These are phyloP conservation scores for Sesbania bispinosa DNA, from an alignment of 306 rosid genomes.

Conservation along the genomic window DNA sequence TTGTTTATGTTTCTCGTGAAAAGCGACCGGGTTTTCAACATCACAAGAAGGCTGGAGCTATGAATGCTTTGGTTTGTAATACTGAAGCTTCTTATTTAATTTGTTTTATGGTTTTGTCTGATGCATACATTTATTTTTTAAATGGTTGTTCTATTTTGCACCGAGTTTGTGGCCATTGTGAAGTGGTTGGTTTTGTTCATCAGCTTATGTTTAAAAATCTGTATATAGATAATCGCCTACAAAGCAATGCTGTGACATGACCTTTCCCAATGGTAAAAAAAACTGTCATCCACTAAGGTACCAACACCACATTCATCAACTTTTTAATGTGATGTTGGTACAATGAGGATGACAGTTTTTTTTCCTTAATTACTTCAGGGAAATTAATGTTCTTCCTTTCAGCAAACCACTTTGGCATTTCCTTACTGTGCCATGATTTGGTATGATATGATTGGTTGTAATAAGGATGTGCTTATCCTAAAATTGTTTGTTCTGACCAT, in stretches of 20 bases:
- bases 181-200: background rate
- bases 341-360: background rate
- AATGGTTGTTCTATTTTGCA: constrained; percentile 1
- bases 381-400: background rate
- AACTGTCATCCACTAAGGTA: too few species aligned
- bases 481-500: too few species aligned
- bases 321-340: background rate
- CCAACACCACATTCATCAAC: too few species aligned
- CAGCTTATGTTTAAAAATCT: constrained; percentile 1
- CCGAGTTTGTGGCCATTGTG: background rate
- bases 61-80: constrained; percentile 95
- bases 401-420: background rate
- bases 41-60: constrained; percentile 99
- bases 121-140: background rate
- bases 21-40: constrained; percentile 99
- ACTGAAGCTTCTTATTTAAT: constrained; percentile 10
- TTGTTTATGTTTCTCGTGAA: constrained; percentile 99
- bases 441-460: too few species aligned
- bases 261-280: too few species aligned
- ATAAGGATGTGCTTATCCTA: too few species aligned
- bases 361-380: background rate
- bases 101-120: constrained; percentile 7
- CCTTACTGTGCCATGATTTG: background rate
- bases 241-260: background rate
- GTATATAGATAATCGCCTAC: background rate